Conservation (phyloP, 1,284 basidiomycete genomes). For the Puccinia polysora region DNA sequence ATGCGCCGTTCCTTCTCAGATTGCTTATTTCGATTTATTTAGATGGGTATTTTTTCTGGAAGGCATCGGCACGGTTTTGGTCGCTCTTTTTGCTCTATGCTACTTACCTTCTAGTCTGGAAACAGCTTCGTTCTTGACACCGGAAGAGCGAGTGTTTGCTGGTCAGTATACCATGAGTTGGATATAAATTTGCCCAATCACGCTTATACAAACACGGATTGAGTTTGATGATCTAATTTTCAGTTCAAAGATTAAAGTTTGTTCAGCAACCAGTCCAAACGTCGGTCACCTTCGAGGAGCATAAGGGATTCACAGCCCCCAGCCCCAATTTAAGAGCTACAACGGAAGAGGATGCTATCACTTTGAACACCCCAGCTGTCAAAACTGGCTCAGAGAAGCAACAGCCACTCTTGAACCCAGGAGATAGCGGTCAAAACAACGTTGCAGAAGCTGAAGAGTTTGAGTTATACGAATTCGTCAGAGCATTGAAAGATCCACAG, state of each 20-base stretch:
- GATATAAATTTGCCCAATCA: background rate
- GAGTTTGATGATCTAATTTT: background rate
- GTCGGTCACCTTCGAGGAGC: background rate
- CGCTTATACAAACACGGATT: background rate
- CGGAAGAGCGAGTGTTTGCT: conserved; percentile 28
- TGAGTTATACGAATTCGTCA: conserved; percentile 47
- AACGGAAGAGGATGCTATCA: background rate
- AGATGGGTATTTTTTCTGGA: conserved; percentile 41
- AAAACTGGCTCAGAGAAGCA: background rate
- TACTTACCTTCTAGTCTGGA: conserved; percentile 43
- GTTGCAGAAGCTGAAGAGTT: conserved; percentile 45
- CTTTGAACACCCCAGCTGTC: background rate
- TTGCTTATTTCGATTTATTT: background rate
- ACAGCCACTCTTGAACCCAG: background rate
- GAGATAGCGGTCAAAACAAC: background rate
- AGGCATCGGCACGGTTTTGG: conserved; percentile 48
- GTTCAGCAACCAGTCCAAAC: background rate
- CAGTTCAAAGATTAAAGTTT: conserved; percentile 15
- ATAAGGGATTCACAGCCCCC: background rate
- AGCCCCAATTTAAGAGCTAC: background rate
- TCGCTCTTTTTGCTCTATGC: conserved; percentile 45
- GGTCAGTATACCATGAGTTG: conserved; percentile 1
- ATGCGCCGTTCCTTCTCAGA: background rate
- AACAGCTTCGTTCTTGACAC: conserved; percentile 44
- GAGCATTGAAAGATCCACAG: conserved; percentile 47